phyloP scores from a whole-genome alignment of 164 flowering plant genomes.

The Stephania cephalantha region DNA sequence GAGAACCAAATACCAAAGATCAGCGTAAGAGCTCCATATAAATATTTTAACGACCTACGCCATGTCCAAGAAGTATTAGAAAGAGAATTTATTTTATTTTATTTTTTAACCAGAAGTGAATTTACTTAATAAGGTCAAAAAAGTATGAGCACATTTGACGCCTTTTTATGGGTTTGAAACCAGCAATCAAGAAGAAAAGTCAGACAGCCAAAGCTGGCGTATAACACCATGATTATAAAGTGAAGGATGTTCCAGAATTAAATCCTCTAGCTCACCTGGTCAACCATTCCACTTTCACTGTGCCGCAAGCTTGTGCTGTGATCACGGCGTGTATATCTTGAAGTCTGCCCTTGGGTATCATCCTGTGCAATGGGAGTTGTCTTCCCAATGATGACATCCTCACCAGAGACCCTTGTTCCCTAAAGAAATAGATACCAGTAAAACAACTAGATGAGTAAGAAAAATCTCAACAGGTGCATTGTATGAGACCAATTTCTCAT shows the following conservation, averaged over 20 bases:
- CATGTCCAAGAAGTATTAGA: background rate
- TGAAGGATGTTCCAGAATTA: background rate
- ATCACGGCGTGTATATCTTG: constrained; percentile 80
- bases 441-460: background rate
- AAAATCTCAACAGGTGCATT: background rate
- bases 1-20: background rate
- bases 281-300: constrained; percentile 96
- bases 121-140: background rate
- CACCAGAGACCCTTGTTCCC: constrained; percentile 96
- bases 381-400: constrained; percentile 98
- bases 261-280: constrained; percentile 46
- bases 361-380: constrained; percentile 90
- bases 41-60: background rate
- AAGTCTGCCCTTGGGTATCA: constrained; percentile 75
- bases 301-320: constrained; percentile 95
- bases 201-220: background rate
- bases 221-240: background rate
- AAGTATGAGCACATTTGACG: background rate
- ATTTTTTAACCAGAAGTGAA: background rate
- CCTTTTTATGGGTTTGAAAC: background rate
- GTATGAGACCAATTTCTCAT: background rate
- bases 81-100: too few relatives aligned
- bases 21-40: background rate
- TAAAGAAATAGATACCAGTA: constrained; percentile 14
- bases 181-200: background rate